These are phyloP conservation scores for Xylaria sp. DNA, from an alignment of 2,329 filamentous ascomycete genomes.

Conservation along the genomic window DNA sequence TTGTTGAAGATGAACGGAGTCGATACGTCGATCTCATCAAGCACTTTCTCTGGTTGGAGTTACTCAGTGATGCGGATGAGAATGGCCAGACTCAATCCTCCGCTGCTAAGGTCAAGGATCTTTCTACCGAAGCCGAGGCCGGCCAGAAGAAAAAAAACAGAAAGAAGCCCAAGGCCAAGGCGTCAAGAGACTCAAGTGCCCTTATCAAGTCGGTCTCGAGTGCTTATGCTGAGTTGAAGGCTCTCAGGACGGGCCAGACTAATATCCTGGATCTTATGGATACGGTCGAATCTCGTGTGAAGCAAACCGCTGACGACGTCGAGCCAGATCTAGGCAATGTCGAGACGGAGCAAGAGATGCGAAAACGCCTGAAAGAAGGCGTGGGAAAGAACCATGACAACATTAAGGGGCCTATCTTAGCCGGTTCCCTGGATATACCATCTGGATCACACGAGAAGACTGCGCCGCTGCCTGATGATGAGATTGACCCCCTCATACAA, in stretches of 20 bases:
- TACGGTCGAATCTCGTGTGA: neutral
- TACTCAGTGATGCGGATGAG: conserved; percentile 20
- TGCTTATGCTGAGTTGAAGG: neutral
- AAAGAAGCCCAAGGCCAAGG: conserved; percentile 28
- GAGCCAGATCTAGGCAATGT: conserved; percentile 37
- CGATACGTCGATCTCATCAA: conserved; percentile 42
- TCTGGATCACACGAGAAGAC: conserved; percentile 30
- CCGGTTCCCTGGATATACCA: conserved; percentile 32
- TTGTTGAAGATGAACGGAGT: conserved; percentile 40
- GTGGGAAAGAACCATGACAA: conserved; percentile 33
- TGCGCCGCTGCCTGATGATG: conserved; percentile 37
- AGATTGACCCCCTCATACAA: conserved; percentile 38
- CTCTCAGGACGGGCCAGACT: conserved; percentile 13
- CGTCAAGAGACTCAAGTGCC: conserved; percentile 8
- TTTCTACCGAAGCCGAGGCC: conserved; percentile 15
- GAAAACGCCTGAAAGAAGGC: conserved; percentile 37
- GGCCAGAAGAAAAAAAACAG: conserved; percentile 32
- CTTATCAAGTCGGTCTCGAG: conserved; percentile 2
- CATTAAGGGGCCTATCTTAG: conserved; percentile 30
- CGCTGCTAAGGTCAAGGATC: neutral
- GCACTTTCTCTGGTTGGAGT: conserved; percentile 40
- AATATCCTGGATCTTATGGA: conserved; percentile 21
- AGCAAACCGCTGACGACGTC: conserved; percentile 2
- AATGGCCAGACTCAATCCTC: neutral
- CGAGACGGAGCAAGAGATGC: conserved; percentile 38